Evolutionary conservation across 257 asterid genomes (phyloP).

Genomic region (Ehretia macrophylla): DNA sequence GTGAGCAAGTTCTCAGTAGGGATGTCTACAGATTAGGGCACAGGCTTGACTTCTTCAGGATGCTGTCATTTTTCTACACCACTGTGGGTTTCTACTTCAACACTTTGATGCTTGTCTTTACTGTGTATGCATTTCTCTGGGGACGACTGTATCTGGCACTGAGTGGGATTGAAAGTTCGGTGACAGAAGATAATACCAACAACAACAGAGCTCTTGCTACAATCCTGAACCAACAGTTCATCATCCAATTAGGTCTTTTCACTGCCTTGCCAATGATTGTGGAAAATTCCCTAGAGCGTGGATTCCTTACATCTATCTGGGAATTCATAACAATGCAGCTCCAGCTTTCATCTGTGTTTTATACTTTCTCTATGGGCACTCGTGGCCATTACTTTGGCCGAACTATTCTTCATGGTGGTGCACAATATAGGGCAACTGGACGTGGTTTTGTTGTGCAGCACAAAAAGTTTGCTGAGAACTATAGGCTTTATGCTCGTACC

Average conservation of each 20-base stretch:
- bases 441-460: constrained; percentile 98
- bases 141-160: constrained; percentile 94
- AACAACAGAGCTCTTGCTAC: constrained; percentile 87
- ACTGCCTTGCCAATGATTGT: constrained; percentile 96
- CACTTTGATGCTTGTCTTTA: constrained; percentile 86
- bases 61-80: constrained; percentile 96
- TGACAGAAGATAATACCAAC: constrained; percentile 33
- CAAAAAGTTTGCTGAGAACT: constrained; percentile 85
- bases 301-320: constrained; percentile 88
- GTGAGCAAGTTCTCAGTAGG: constrained; percentile 95
- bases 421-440: constrained; percentile 94
- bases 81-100: constrained; percentile 94
- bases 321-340: constrained; percentile 96
- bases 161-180: constrained; percentile 83
- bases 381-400: constrained; percentile 98
- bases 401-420: constrained; percentile 97
- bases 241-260: constrained; percentile 88
- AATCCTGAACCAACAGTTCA: constrained; percentile 93
- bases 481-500: constrained; percentile 84
- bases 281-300: constrained; percentile 94
- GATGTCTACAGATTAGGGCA: constrained; percentile 98
- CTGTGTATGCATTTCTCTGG: constrained; percentile 95
- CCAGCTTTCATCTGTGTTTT: constrained; percentile 89
- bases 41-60: constrained; percentile 91
- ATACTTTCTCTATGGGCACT: constrained; percentile 96